Percentiles rank a stretch among this genome's conserved stretches.
Conservation (phyloP, 176 grass and related monocot genomes). For the Musa beccarii region DNA sequence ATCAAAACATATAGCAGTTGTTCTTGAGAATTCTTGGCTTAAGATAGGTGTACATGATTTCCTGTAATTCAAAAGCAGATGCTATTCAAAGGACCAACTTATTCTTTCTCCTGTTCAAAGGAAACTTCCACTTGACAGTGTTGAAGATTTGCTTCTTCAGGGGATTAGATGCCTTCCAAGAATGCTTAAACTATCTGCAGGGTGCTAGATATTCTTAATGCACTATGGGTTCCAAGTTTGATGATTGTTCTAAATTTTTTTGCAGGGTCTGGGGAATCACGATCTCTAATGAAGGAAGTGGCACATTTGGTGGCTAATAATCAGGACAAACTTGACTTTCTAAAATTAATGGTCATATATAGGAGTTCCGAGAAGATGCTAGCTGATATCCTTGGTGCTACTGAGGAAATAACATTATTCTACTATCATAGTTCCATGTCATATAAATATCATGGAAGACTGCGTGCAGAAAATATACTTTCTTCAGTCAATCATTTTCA, state of each 20-base stretch:
- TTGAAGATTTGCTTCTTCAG: neutral
- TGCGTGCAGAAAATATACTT: constrained; percentile 47
- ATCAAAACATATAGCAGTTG: neutral
- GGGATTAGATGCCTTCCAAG: neutral
- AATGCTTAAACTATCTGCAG: neutral
- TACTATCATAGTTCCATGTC: constrained; percentile 52
- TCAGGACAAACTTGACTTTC: constrained; percentile 32
- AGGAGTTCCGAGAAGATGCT: constrained; percentile 78
- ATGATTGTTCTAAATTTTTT: constrained; percentile 15
- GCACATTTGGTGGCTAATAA: constrained; percentile 27
- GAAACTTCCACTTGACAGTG: neutral
- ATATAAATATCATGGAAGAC: constrained; percentile 85
- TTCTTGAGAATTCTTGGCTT: neutral
- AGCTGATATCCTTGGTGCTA: constrained; percentile 47
- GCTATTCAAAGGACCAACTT: too few relatives aligned
- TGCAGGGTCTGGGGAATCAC: constrained; percentile 83
- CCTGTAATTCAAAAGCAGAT: too few relatives aligned
- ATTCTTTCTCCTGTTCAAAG: too few relatives aligned
- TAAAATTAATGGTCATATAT: constrained; percentile 77
- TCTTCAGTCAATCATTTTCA: constrained; percentile 48
- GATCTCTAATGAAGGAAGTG: constrained; percentile 75
- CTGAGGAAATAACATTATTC: constrained; percentile 54
- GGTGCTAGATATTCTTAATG: neutral
- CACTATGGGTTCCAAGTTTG: neutral
- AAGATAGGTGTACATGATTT: neutral